phyloP scores from a whole-genome alignment of 2,329 filamentous ascomycete species.

The Dryadomyces quercus-mongolicae region DNA sequence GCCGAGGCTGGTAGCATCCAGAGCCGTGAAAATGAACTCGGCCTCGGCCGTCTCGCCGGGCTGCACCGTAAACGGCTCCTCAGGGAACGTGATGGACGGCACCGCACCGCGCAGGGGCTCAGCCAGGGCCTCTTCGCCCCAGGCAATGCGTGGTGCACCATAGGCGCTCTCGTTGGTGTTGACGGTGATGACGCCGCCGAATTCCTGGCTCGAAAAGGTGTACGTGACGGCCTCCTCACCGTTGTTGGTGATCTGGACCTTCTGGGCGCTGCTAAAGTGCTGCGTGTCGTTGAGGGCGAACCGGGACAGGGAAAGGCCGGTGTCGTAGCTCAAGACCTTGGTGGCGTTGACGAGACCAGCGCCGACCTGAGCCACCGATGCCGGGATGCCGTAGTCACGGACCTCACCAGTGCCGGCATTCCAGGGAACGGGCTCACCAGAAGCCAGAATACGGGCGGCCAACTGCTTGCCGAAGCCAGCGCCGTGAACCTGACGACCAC shows the following conservation, averaged over 20 bases:
- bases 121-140: slow-evolving; percentile 2
- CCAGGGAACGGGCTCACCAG: slow-evolving; percentile 20
- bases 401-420: slow-evolving; percentile 11
- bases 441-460: slow-evolving; percentile 20
- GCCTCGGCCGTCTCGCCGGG: slow-evolving; percentile 15
- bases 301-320: slow-evolving; percentile 22
- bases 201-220: slow-evolving; percentile 17
- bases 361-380: slow-evolving; percentile 24
- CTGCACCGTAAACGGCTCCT: slow-evolving; percentile 12
- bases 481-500: slow-evolving; percentile 21
- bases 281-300: slow-evolving; percentile 32
- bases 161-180: not conserved
- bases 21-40: slow-evolving; percentile 16
- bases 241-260: slow-evolving; percentile 23
- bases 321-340: slow-evolving; percentile 26
- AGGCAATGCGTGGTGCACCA: slow-evolving; percentile 5
- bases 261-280: slow-evolving; percentile 21
- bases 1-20: slow-evolving; percentile 4
- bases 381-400: slow-evolving; percentile 14
- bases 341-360: slow-evolving; percentile 28
- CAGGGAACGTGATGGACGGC: slow-evolving; percentile 4
- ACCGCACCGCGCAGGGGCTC: slow-evolving; percentile 9
- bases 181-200: slow-evolving; percentile 23
- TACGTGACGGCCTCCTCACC: slow-evolving; percentile 23
- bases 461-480: slow-evolving; percentile 18